Conservation (phyloP, 768 basidiomycete genomes). For the Lactarius indigo region DNA sequence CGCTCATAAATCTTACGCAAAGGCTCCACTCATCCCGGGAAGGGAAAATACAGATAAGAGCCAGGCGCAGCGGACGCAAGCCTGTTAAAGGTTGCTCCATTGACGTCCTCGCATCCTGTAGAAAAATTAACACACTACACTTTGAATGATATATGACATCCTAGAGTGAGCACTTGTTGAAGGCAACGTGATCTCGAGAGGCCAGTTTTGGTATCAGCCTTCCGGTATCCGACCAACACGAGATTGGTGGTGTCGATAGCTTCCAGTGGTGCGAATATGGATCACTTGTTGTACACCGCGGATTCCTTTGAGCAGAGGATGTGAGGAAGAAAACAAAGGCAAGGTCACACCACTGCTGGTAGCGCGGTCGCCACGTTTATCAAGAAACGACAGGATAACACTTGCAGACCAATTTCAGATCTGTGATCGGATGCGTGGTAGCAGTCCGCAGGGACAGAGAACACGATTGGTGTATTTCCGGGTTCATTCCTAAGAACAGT, state of each 20-base stretch:
- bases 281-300: constrained; percentile 37
- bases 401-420: constrained; percentile 56
- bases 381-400: constrained; percentile 81
- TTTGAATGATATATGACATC: constrained; percentile 64
- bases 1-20: constrained; percentile 41
- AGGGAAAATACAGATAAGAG: constrained; percentile 75
- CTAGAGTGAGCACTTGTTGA: constrained; percentile 34
- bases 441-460: constrained; percentile 54
- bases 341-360: constrained; percentile 69
- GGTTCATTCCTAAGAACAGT: constrained; percentile 40
- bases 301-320: background rate
- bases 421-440: constrained; percentile 38
- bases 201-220: constrained; percentile 75
- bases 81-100: too few relatives aligned
- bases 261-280: constrained; percentile 45
- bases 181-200: background rate
- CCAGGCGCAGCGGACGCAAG: too few relatives aligned
- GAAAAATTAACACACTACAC: constrained; percentile 49
- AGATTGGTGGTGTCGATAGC: constrained; percentile 71
- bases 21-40: constrained; percentile 40
- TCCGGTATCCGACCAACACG: constrained; percentile 70
- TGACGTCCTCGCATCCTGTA: too few relatives aligned
- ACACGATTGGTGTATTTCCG: constrained; percentile 49
- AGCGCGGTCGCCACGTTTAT: constrained; percentile 70
- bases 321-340: constrained; percentile 36